phyloP scores from a whole-genome alignment of 192 early-diverging fungal genomes.

The Coemansia sp. region DNA sequence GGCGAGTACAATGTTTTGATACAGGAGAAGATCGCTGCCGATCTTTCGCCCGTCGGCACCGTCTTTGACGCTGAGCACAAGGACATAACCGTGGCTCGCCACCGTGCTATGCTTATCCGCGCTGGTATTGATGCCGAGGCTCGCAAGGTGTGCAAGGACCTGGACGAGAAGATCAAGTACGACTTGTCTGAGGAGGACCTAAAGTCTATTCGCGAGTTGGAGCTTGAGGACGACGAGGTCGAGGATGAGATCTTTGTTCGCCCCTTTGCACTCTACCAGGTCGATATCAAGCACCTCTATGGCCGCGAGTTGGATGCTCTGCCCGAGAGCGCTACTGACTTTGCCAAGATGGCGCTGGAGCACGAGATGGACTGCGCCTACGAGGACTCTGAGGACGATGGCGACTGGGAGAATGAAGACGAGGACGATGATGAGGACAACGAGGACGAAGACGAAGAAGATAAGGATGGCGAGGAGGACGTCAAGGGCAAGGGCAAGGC shows the following conservation, averaged over 20 bases:
- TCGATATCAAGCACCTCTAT: constrained; percentile 48
- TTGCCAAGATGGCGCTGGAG: constrained; percentile 51
- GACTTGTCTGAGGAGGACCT: constrained; percentile 49
- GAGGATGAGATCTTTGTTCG: constrained; percentile 48
- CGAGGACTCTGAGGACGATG: constrained; percentile 50
- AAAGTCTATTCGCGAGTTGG: constrained; percentile 40
- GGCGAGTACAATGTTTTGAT: constrained; percentile 46
- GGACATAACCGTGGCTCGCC: constrained; percentile 28
- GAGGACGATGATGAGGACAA: constrained; percentile 39
- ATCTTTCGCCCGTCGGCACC: constrained; percentile 38
- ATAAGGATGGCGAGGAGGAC: constrained; percentile 40
- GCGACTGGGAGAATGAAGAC: constrained; percentile 25
- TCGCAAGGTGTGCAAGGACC: constrained; percentile 45
- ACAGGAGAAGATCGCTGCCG: constrained; percentile 51
- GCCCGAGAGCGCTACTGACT: constrained; percentile 37
- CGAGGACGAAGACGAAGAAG: constrained; percentile 27
- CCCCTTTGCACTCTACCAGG: constrained; percentile 53
- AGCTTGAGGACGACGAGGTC: constrained; percentile 37
- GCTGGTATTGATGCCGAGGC: constrained; percentile 31
- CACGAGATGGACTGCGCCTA: constrained; percentile 53
- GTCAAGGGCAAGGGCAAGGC: constrained; percentile 46
- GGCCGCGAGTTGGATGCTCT: constrained; percentile 41
- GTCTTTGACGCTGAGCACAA: constrained; percentile 41
- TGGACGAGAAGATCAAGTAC: constrained; percentile 47
- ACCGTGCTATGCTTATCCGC: constrained; percentile 52